Evolutionary conservation across 805 yeast genomes (phyloP).

Genomic region (Ogataea populi-albae): DNA sequence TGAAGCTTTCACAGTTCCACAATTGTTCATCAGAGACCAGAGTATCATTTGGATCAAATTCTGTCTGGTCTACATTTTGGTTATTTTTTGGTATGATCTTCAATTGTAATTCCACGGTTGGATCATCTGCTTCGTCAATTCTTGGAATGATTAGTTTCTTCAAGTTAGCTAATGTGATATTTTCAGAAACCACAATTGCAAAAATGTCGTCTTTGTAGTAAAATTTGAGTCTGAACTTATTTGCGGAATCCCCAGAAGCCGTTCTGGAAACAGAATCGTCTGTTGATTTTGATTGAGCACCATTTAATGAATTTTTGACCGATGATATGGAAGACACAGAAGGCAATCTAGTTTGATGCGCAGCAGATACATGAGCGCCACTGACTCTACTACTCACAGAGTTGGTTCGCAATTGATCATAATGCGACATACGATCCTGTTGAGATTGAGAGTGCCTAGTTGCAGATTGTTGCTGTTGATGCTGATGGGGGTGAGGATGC

Average conservation of each 20-base stretch:
- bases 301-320: conserved; percentile 12
- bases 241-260: conserved; percentile 14
- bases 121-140: conserved; percentile 30
- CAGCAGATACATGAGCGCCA: conserved; percentile 21
- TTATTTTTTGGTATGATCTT: conserved; percentile 30
- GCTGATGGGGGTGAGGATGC: conserved; percentile 9
- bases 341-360: conserved; percentile 15
- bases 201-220: conserved; percentile 80
- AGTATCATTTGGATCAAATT: conserved; percentile 19
- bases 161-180: conserved; percentile 23
- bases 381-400: conserved; percentile 22
- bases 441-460: conserved; percentile 39
- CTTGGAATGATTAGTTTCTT: conserved; percentile 29
- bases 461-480: conserved; percentile 29
- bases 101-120: conserved; percentile 21
- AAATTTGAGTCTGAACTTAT: conserved; percentile 64
- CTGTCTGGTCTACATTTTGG: conserved; percentile 21
- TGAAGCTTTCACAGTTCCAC: conserved; percentile 26
- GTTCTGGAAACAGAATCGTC: too few relatives aligned
- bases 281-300: too few relatives aligned
- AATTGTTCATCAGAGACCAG: conserved; percentile 23
- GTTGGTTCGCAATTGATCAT: conserved; percentile 33
- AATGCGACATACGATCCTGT: conserved; percentile 52
- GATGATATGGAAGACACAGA: conserved; percentile 23
- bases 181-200: conserved; percentile 46